Evolutionary conservation across 768 basidiomycete genomes (phyloP), one percentile per base, ranked within the genome.

Genomic region (Amanita rubescens): DNA sequence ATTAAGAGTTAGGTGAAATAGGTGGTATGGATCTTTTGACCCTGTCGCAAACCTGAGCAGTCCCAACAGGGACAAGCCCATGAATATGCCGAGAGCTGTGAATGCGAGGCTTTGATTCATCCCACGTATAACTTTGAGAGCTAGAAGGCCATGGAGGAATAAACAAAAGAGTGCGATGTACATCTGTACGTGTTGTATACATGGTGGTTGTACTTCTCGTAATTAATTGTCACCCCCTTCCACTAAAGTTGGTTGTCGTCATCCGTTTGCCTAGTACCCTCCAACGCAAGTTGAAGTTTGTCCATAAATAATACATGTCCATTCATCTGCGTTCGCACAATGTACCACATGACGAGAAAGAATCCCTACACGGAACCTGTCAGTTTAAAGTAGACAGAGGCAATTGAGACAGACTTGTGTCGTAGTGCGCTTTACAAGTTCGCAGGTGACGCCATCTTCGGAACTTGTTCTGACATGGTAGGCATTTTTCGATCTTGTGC

Each of bases 1-100:
- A 62, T 85, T 84, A 51, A 84, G 66, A 1, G 68, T 56, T 12
- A 81, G 65, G 60, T 86, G 83, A 56, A 81, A 84, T 2, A 79
- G 62, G 7, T 79, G 77, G 60, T 84, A 86, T 11, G 80, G 80
- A 57, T 83, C 81, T 34, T 47, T 33, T 8, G 10, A 24, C 3
- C 19, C 20, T 35, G 6, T 42, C 9, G 22, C 8, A 27, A 22
- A 38, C 14, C 20, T 19, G 32, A 15, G 19, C 39, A 41, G 4
- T 5, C 39, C 10, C 11, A 20, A n/a, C 8, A 12, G 17, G 2
- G 15, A 25, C 22, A 52, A n/a, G 12, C 10, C 39, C 51, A 15
- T n/a, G 15, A 47, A 43, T 5, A 45, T 24, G 24, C 32, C 42
- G 10, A 30, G 30, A 47, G 46, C 6, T n/a, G n/a, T n/a, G n/a